Evolutionary conservation across 2,329 filamentous ascomycete genomes (phyloP).

Genomic region (Alternaria sp.): DNA sequence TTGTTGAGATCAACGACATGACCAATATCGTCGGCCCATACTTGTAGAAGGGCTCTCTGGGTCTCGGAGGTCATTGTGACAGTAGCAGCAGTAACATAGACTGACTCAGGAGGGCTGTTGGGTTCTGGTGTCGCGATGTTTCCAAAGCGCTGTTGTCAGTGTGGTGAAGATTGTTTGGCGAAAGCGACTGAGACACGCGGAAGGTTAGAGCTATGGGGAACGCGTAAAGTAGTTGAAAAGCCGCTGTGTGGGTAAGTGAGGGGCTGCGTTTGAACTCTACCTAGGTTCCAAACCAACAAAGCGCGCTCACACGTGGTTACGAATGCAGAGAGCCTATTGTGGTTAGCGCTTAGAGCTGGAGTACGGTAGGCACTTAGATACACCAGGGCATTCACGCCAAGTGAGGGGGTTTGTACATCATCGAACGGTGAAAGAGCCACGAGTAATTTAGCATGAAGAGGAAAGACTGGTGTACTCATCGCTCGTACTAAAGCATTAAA

Average conservation of each 20-base stretch:
- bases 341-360: slow-evolving; percentile 13
- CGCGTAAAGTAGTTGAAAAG: background rate
- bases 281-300: background rate
- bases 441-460: background rate
- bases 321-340: background rate
- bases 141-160: background rate
- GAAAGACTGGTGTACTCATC: background rate
- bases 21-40: slow-evolving; percentile 22
- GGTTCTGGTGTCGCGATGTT: background rate
- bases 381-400: background rate
- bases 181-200: background rate
- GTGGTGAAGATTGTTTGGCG: background rate
- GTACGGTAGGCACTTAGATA: background rate
- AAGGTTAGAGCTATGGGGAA: background rate
- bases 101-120: background rate
- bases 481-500: background rate
- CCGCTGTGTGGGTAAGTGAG: slow-evolving; percentile 6
- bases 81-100: background rate
- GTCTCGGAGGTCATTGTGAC: slow-evolving; percentile 15
- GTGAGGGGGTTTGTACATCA: background rate
- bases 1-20: slow-evolving; percentile 18
- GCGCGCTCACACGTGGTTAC: slow-evolving; percentile 11
- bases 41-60: slow-evolving; percentile 20
- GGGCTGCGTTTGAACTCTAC: slow-evolving; percentile 4
- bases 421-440: background rate